Base-by-base conservation (phyloP, 306 rosid species). In the Crataegus laevigata region DNA sequence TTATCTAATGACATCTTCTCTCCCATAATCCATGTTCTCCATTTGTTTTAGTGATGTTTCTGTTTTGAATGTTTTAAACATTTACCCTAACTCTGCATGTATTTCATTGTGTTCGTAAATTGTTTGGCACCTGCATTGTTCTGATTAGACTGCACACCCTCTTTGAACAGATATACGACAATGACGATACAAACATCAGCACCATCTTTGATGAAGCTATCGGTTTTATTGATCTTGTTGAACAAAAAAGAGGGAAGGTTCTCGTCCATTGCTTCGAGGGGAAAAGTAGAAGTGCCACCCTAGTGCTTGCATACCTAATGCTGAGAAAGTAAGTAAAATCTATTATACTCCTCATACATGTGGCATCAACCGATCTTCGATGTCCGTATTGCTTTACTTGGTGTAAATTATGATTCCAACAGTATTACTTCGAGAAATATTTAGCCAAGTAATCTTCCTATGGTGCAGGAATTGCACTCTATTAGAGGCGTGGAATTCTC, bases 201-300 rank as follows among this genome's bases (percentile, higher is more conserved):
- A 75, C 76, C 70, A 87, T 92, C 84, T 92, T 92, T 75, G 93
- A 94, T 54, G 99, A 90, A 87, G 96, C 98, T 13, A 83, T 86
- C 50, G 88, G 84, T 77, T 88, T 90, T 68, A 82, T 89, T 63
- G 91, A 89, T 77, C 19, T 64, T 36, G 97, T 92, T 79, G 99
- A 94, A 74, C 84, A 84, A 83, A 78, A 17, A 10, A 89, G 93
- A 24, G 96, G 91, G 71, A 92, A 70, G 83, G 88, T 94, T 63
- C 78, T 94, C 61, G 99, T 94, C 62, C 99, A 94, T 77, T 94
- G 99, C 87, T 94, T 94, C 79, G 99, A 94, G 78, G 99, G 99
- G 59, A 94, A 66, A 83, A 94, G 99, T 85, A 85, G 99, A 88
- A 94, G 99, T 80, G 97, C 89, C 55, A 89, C 96, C 1, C 66